Percentiles rank a stretch among this genome's conserved stretches.
Evolutionary conservation across 2,329 filamentous ascomycete genomes (phyloP).

Genomic region (Teratosphaeria nubilosa): DNA sequence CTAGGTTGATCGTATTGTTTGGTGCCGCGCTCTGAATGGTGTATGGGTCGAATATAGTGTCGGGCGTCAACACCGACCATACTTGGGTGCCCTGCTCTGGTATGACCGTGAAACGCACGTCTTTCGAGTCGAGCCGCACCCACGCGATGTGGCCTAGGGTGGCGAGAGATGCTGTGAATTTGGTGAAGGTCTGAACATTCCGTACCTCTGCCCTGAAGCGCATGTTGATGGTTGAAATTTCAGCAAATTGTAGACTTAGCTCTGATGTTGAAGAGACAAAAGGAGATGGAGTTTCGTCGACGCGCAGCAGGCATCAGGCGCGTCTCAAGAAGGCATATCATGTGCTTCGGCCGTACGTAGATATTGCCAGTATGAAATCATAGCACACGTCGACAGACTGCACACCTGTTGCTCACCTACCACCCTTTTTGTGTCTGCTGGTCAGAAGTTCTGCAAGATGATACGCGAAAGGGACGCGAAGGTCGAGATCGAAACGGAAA

Average conservation of each 20-base stretch:
- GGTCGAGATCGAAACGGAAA: neutral
- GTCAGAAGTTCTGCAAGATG: neutral
- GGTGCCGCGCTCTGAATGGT: conserved; percentile 73
- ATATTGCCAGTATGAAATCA: neutral
- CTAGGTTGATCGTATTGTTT: conserved; percentile 88
- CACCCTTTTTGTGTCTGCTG: neutral
- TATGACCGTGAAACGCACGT: conserved; percentile 88
- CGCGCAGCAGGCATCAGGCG: neutral
- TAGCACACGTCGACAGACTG: neutral
- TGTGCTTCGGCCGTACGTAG: neutral
- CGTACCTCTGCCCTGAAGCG: conserved; percentile 15
- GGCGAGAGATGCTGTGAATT: conserved; percentile 52
- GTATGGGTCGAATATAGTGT: conserved; percentile 81
- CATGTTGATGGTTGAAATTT: conserved; percentile 30
- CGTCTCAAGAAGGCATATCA: neutral
- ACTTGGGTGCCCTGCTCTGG: conserved; percentile 92
- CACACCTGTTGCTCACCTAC: neutral
- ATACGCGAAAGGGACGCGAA: neutral
- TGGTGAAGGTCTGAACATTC: conserved; percentile 33
- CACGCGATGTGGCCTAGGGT: conserved; percentile 75
- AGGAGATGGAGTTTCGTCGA: neutral
- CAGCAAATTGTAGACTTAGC: neutral
- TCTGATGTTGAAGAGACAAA: neutral
- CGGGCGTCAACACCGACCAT: conserved; percentile 48
- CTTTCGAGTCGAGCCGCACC: conserved; percentile 79